phyloP scores from a whole-genome alignment of 371 early-diverging fungal species.

The Aphelidium insulamus region DNA sequence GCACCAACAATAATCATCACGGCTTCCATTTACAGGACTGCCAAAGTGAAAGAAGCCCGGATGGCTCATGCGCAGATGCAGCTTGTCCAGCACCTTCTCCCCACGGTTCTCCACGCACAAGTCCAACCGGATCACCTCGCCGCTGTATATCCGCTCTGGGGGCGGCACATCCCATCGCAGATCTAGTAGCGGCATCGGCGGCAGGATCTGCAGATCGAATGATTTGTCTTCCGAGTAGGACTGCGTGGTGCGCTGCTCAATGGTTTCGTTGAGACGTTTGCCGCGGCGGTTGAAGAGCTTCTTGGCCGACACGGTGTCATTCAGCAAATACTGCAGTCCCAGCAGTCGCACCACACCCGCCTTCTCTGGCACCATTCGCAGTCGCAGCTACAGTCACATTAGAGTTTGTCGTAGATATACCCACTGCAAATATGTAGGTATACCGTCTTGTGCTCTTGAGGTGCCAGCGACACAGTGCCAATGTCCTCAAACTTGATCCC shows the following conservation, averaged over 20 bases:
- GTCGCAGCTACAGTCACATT: constrained; percentile 23
- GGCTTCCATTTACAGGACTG: constrained; percentile 6
- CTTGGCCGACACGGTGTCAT: constrained; percentile 43
- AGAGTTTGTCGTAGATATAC: neutral
- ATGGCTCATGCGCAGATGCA: constrained; percentile 58
- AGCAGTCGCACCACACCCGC: constrained; percentile 46
- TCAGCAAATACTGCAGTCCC: constrained; percentile 54
- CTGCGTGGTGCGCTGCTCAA: constrained; percentile 25
- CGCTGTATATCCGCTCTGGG: constrained; percentile 54
- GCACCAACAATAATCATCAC: neutral
- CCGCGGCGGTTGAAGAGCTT: constrained; percentile 43
- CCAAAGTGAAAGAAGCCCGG: constrained; percentile 65
- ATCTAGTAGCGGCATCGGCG: constrained; percentile 63
- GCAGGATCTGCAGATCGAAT: constrained; percentile 45
- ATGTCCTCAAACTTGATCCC: constrained; percentile 27
- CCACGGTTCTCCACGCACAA: constrained; percentile 67
- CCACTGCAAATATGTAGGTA: neutral
- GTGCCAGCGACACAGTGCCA: constrained; percentile 19
- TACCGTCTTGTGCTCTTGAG: constrained; percentile 23
- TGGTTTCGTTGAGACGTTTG: constrained; percentile 44
- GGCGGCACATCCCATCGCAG: constrained; percentile 37
- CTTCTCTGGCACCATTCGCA: constrained; percentile 40
- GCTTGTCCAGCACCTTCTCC: constrained; percentile 34
- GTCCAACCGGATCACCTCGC: constrained; percentile 47
- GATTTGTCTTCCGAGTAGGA: constrained; percentile 43